phyloP scores from a whole-genome alignment of 2,329 filamentous ascomycete species.

The Diplodia mutila region DNA sequence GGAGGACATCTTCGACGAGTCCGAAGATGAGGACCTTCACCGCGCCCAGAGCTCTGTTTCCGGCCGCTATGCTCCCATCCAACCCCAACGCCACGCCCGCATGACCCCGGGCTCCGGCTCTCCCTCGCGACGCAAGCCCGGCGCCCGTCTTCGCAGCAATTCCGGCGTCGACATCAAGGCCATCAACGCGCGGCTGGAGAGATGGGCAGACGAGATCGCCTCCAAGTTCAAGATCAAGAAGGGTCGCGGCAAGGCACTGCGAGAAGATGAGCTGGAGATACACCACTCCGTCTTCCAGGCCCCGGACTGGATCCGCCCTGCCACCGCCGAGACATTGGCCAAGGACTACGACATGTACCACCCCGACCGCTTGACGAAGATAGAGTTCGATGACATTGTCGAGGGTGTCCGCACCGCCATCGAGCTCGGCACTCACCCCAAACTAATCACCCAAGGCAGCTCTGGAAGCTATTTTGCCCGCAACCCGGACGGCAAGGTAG shows the following conservation, averaged over 20 bases:
- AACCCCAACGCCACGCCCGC: slow-evolving; percentile 47
- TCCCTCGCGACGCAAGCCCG: slow-evolving; percentile 36
- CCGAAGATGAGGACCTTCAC: slow-evolving; percentile 41
- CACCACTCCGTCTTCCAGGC: slow-evolving; percentile 97
- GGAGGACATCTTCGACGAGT: slow-evolving; percentile 44
- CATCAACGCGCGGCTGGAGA: slow-evolving; percentile 91
- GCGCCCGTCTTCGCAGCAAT: slow-evolving; percentile 67
- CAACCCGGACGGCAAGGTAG: slow-evolving; percentile 87
- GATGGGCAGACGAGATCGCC: slow-evolving; percentile 98
- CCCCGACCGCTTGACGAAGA: slow-evolving; percentile 71
- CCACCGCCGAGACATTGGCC: slow-evolving; percentile 74
- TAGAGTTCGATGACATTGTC: slow-evolving; percentile 84
- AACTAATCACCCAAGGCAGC: slow-evolving; percentile 95
- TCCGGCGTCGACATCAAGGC: slow-evolving; percentile 96
- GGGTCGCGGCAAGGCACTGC: slow-evolving; percentile 71
- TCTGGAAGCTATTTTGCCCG: slow-evolving; percentile 98
- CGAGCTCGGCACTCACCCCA: slow-evolving; percentile 86
- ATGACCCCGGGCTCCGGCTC: slow-evolving; percentile 49
- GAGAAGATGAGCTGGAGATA: slow-evolving; percentile 90
- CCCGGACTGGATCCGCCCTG: slow-evolving; percentile 82
- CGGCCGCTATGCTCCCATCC: slow-evolving; percentile 52
- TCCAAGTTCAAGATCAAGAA: slow-evolving; percentile 90
- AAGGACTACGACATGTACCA: slow-evolving; percentile 55
- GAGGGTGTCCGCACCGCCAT: slow-evolving; percentile 91
- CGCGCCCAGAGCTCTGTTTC: slow-evolving; percentile 41